Base-by-base conservation (phyloP, 2,329 filamentous ascomycete genomes). In the Daldinia sp. region DNA sequence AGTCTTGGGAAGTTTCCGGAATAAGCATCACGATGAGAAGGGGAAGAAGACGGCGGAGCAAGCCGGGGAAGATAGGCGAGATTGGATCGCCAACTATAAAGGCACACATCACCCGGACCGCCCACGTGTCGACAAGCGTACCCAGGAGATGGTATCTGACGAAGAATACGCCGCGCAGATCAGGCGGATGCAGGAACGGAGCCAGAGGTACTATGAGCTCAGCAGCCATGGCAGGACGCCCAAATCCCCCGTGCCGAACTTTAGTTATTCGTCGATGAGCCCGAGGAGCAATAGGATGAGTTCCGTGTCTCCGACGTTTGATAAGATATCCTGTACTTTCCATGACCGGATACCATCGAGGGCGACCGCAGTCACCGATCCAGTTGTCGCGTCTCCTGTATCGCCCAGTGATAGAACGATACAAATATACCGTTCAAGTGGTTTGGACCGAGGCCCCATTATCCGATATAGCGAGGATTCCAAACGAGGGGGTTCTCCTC, bases 81-180 rank as follows among this genome's bases (percentile, higher is more conserved):
- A 61, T 49, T 67, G 68, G 68, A 37, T 52, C 2, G 35, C 58
- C 29, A 54, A 47, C 32, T 70, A 61, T 37, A 25, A 63, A 41
- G 43, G 57, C n/a, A 63, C 57, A 8, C 68, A 68, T 41, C 52
- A 49, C 17, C 66, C 68, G 3, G 66, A 70, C 60, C 62, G 66
- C 7, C 66, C 66, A 13, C 47, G 13, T 2, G 47, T 59, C 7
- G 66, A 68, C 45, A 65, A 66, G 48, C 55, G 59, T 23, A 19
- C 23, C 1, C 32, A 39, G 11, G 37, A 56, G 32, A 34, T 23
- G 35, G 56, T 63, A 1, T 47, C 29, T 11, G 64, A 68, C 8
- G 34, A 23, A 15, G 58, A 65, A 32, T 70, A 67, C 27, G 50
- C 35, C 6, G 57, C 25, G 11, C 35, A 51, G 30, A 23, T 70